Evolutionary conservation across 345 rosid species (phyloP).

Genomic region (Orychophragmus violaceus): DNA sequence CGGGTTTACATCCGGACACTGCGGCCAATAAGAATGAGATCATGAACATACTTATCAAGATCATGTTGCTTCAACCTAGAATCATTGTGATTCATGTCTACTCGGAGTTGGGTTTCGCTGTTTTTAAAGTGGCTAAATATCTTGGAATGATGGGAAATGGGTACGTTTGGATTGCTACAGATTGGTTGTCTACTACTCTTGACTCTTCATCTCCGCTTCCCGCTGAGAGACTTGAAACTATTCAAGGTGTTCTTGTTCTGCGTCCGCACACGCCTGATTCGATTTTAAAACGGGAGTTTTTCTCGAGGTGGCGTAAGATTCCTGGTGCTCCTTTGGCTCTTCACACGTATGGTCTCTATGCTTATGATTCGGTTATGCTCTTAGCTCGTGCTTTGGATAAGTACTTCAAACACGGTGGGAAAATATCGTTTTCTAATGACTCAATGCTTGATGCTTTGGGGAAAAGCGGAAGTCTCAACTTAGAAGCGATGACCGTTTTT

Average conservation of each 20-base stretch:
- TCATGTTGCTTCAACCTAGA: conserved; percentile 74
- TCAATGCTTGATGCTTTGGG: conserved; percentile 42
- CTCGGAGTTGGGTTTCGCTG: conserved; percentile 41
- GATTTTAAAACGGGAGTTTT: conserved; percentile 47
- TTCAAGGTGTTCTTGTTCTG: conserved; percentile 76
- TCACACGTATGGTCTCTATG: conserved; percentile 73
- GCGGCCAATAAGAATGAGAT: conserved; percentile 33
- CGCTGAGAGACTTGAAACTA: conserved; percentile 49
- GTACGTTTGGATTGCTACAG: conserved; percentile 91
- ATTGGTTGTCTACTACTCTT: conserved; percentile 64
- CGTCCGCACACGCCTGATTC: conserved; percentile 86
- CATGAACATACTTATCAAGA: conserved; percentile 70
- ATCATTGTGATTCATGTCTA: conserved; percentile 64
- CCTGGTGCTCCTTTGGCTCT: conserved; percentile 53
- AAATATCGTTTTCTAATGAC: conserved; percentile 69
- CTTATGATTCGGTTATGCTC: conserved; percentile 87
- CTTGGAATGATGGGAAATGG: conserved; percentile 94
- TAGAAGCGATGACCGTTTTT: conserved; percentile 66
- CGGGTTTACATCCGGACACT: conserved; percentile 47
- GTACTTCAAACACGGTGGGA: conserved; percentile 66
- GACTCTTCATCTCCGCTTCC: conserved; percentile 59
- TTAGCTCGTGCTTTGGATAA: conserved; percentile 72
- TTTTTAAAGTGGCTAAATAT: conserved; percentile 64
- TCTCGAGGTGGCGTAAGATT: conserved; percentile 53
- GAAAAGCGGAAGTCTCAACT: conserved; percentile 49